Evolutionary conservation across 106 monocot genomes (phyloP).

Genomic region (Triglochin maritima): DNA sequence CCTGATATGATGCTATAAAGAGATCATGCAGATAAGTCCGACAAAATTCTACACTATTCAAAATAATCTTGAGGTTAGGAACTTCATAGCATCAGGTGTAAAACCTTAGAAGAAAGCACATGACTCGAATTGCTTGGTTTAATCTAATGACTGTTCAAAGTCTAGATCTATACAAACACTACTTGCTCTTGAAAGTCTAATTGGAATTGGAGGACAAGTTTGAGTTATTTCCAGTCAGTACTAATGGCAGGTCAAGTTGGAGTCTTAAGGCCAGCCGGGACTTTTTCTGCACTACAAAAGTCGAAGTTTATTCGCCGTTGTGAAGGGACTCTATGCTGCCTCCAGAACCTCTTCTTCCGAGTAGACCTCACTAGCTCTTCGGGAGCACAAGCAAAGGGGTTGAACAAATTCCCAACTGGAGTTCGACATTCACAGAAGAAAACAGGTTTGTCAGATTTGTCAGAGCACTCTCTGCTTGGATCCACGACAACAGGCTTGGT

Average conservation of each 20-base stretch:
- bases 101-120: conserved; percentile 35
- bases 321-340: conserved; percentile 7
- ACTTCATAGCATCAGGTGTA: conserved; percentile 20
- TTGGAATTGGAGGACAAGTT: conserved; percentile 13
- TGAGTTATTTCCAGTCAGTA: conserved; percentile 10
- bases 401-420: conserved; percentile 39
- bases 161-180: no score
- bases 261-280: conserved; percentile 30
- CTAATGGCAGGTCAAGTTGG: conserved; percentile 29
- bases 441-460: conserved; percentile 18
- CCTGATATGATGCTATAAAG: no score
- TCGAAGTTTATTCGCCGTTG: conserved; percentile 18
- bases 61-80: no score
- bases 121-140: conserved; percentile 1
- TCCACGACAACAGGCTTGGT: no score
- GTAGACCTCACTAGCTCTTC: conserved; percentile 40
- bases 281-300: conserved; percentile 6
- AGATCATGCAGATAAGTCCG: no score
- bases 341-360: conserved; percentile 42
- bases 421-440: conserved; percentile 19
- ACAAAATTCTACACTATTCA: background rate
- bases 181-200: conserved; percentile 6
- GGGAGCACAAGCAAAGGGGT: conserved; percentile 61
- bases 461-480: background rate
- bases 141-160: no score